phyloP scores from a whole-genome alignment of 495 filamentous ascomycete genomes.

The Penicillium angulare region DNA sequence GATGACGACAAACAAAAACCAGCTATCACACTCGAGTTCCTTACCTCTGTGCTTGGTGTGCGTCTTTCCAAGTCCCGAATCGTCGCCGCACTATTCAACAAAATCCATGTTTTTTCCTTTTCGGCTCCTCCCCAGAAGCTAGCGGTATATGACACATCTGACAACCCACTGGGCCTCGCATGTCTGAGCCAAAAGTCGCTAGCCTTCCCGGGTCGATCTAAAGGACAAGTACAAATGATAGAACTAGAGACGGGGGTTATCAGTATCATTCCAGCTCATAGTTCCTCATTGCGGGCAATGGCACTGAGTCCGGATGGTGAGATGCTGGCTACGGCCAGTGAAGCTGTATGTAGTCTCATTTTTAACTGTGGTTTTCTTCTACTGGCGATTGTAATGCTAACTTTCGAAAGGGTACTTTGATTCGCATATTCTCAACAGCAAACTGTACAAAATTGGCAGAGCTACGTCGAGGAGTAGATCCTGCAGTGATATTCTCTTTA shows the following conservation, averaged over 20 bases:
- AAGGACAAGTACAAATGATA: slow-evolving; percentile 90
- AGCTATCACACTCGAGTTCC: slow-evolving; percentile 70
- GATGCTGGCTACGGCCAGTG: slow-evolving; percentile 85
- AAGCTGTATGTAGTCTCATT: slow-evolving; percentile 56
- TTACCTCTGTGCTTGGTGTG: slow-evolving; percentile 72
- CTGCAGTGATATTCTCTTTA: slow-evolving; percentile 80
- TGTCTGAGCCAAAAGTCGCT: slow-evolving; percentile 69
- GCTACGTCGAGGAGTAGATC: slow-evolving; percentile 83
- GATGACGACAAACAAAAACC: slow-evolving; percentile 79
- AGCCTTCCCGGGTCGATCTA: slow-evolving; percentile 78
- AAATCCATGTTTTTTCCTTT: slow-evolving; percentile 81
- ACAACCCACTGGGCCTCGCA: slow-evolving; percentile 82
- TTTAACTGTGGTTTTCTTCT: not conserved
- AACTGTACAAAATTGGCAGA: slow-evolving; percentile 80
- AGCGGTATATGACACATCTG: slow-evolving; percentile 77
- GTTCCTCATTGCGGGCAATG: slow-evolving; percentile 73
- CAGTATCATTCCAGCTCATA: slow-evolving; percentile 92
- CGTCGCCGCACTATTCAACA: slow-evolving; percentile 78
- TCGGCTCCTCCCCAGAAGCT: slow-evolving; percentile 71
- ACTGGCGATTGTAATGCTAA: no score
- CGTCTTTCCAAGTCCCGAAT: slow-evolving; percentile 76
- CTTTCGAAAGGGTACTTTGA: slow-evolving; percentile 68
- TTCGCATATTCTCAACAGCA: slow-evolving; percentile 76
- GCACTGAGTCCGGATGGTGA: slow-evolving; percentile 77
- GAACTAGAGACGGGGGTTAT: slow-evolving; percentile 79